These are phyloP conservation scores for Viola odorata DNA, from an alignment of 345 rosid genomes.

Conservation along the genomic window DNA sequence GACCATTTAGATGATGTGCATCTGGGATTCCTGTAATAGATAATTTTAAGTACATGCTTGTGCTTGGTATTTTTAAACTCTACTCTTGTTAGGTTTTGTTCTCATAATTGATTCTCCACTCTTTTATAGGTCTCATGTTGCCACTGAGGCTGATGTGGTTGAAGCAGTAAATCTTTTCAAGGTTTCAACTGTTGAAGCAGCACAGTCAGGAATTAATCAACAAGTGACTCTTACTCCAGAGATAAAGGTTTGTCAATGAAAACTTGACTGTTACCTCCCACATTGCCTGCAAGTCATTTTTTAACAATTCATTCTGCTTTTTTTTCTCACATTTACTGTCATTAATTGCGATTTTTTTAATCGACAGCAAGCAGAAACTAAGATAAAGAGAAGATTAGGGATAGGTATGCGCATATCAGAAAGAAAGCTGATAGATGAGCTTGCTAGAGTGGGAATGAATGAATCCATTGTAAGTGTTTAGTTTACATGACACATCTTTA, in stretches of 20 bases:
- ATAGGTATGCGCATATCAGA: slow-evolving; percentile 86
- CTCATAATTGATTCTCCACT: neutral
- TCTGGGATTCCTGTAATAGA: no score
- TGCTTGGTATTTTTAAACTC: neutral
- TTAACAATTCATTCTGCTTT: neutral
- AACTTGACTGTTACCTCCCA: neutral
- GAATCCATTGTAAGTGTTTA: slow-evolving; percentile 69
- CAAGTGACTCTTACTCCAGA: slow-evolving; percentile 74
- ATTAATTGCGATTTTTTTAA: neutral
- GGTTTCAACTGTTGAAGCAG: slow-evolving; percentile 96
- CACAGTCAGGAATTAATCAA: slow-evolving; percentile 88
- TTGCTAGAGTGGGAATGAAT: slow-evolving; percentile 81
- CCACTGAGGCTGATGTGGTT: slow-evolving; percentile 74
- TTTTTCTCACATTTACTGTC: neutral
- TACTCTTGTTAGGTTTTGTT: neutral
- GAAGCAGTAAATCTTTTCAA: slow-evolving; percentile 87
- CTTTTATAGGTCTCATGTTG: slow-evolving; percentile 60
- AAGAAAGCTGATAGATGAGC: slow-evolving; percentile 81
- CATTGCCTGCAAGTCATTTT: neutral
- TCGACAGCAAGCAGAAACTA: slow-evolving; percentile 85
- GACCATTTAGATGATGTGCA: no score
- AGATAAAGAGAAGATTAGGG: slow-evolving; percentile 82
- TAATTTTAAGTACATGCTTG: no score
- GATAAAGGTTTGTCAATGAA: slow-evolving; percentile 56
- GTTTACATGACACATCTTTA: slow-evolving; percentile 2